phyloP scores from a whole-genome alignment of 805 yeast species.

The Cyberlindnera samutprakarnensis region DNA sequence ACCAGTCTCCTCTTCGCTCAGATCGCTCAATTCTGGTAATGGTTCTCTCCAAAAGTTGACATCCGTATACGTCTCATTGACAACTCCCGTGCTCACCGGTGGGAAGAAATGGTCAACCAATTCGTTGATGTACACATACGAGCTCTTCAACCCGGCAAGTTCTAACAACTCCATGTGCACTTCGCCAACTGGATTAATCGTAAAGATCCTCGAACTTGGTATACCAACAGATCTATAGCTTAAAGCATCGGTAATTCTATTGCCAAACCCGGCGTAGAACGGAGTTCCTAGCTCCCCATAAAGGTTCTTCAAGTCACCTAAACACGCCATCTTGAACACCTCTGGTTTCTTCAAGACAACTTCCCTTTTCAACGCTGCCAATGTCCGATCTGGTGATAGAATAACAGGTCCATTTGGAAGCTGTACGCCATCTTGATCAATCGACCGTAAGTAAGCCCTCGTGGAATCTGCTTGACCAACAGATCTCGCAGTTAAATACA shows the following conservation, averaged over 20 bases:
- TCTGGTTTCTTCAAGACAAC: constrained; percentile 93
- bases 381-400: constrained; percentile 89
- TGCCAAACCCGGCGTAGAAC: constrained; percentile 96
- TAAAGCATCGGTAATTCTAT: constrained; percentile 91
- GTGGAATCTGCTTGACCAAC: constrained; percentile 95
- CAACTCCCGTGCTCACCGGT: constrained; percentile 42
- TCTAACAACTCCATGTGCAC: constrained; percentile 96
- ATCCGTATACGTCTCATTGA: constrained; percentile 58
- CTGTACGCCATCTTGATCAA: constrained; percentile 65
- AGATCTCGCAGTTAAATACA: constrained; percentile 90
- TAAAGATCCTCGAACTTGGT: constrained; percentile 89
- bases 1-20: constrained; percentile 8
- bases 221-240: constrained; percentile 90
- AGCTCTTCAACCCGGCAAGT: constrained; percentile 83
- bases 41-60: constrained; percentile 92
- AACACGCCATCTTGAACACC: constrained; percentile 97
- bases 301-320: constrained; percentile 73
- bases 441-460: constrained; percentile 69
- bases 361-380: constrained; percentile 89
- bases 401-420: constrained; percentile 92
- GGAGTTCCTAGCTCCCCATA: constrained; percentile 63
- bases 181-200: constrained; percentile 94
- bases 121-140: constrained; percentile 86
- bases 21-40: constrained; percentile 46
- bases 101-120: constrained; percentile 97